Evolutionary conservation across 306 rosid species (phyloP).

Genomic region (Pterocarpus santalinus): DNA sequence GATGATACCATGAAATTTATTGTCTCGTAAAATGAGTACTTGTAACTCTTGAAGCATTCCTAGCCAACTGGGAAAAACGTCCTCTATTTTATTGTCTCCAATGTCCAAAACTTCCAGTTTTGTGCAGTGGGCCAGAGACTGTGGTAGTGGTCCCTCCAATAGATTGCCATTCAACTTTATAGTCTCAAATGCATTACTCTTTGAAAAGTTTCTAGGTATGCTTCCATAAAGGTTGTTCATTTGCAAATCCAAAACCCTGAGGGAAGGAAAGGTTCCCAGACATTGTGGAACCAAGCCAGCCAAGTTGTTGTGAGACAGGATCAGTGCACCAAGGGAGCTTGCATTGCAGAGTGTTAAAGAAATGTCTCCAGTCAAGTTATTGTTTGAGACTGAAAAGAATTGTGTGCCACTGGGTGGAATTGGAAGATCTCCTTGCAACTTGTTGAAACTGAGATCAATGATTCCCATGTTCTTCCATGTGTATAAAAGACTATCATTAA

Average conservation of each 20-base stretch:
- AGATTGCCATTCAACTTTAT: slow-evolving; percentile 49
- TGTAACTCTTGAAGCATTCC: slow-evolving; percentile 39
- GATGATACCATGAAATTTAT: slow-evolving; percentile 54
- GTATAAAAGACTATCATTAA: slow-evolving; percentile 6
- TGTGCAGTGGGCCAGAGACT: slow-evolving; percentile 25
- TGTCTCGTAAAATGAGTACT: slow-evolving; percentile 51
- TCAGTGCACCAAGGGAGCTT: background rate
- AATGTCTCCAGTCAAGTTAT: slow-evolving; percentile 38
- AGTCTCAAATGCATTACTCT: background rate
- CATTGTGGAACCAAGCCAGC: slow-evolving; percentile 46
- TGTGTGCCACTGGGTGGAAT: background rate
- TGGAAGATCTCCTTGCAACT: slow-evolving; percentile 45
- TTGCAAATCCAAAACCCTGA: slow-evolving; percentile 42
- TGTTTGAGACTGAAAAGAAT: slow-evolving; percentile 40
- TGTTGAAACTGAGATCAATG: slow-evolving; percentile 44
- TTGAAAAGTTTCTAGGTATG: background rate
- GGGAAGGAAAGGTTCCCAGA: background rate
- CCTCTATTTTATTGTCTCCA: slow-evolving; percentile 46
- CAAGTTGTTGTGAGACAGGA: slow-evolving; percentile 38
- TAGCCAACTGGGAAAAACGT: slow-evolving; percentile 52
- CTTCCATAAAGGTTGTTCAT: slow-evolving; percentile 48
- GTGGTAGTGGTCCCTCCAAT: slow-evolving; percentile 51
- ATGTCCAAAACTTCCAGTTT: slow-evolving; percentile 45
- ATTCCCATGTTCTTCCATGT: fast-evolving
- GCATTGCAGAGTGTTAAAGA: slow-evolving; percentile 20